Conservation (phyloP, 495 filamentous ascomycete species). For the Letharia columbiana region DNA sequence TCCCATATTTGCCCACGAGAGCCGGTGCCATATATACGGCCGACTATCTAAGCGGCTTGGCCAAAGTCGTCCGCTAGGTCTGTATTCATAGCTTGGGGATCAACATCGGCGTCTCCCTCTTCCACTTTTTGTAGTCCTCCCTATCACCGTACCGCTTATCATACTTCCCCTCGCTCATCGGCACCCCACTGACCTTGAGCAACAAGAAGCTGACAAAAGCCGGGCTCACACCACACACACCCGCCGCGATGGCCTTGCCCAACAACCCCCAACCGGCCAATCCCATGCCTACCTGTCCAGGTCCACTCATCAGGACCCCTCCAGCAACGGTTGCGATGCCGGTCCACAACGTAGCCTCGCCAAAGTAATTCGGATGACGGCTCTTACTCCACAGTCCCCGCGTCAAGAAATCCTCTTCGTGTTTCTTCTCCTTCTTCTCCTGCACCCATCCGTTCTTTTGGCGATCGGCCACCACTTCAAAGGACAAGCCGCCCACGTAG, state of each 20-base stretch:
- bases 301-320: slow-evolving; percentile 38
- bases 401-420: slow-evolving; percentile 54
- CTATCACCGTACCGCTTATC: slow-evolving; percentile 53
- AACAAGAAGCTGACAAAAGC: slow-evolving; percentile 54
- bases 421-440: slow-evolving; percentile 49
- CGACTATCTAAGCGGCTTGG: background rate
- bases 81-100: slow-evolving; percentile 43
- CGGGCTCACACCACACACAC: slow-evolving; percentile 49
- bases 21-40: background rate
- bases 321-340: slow-evolving; percentile 47
- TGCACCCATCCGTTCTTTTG: slow-evolving; percentile 51
- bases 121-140: slow-evolving; percentile 60
- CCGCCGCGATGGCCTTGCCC: slow-evolving; percentile 33
- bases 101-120: slow-evolving; percentile 55
- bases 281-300: slow-evolving; percentile 41
- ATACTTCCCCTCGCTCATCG: slow-evolving; percentile 56
- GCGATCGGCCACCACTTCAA: slow-evolving; percentile 51
- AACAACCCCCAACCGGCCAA: slow-evolving; percentile 35
- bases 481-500: slow-evolving; percentile 46
- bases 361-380: slow-evolving; percentile 60
- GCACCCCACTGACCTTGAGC: slow-evolving; percentile 51
- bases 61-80: background rate
- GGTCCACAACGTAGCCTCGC: slow-evolving; percentile 56
- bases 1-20: background rate
- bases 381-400: slow-evolving; percentile 50